A percentile compares a stretch with the other conserved stretches of the same genome.
Evolutionary conservation across 2,329 filamentous ascomycete genomes (phyloP).

Genomic region (Talaromyces piceae): DNA sequence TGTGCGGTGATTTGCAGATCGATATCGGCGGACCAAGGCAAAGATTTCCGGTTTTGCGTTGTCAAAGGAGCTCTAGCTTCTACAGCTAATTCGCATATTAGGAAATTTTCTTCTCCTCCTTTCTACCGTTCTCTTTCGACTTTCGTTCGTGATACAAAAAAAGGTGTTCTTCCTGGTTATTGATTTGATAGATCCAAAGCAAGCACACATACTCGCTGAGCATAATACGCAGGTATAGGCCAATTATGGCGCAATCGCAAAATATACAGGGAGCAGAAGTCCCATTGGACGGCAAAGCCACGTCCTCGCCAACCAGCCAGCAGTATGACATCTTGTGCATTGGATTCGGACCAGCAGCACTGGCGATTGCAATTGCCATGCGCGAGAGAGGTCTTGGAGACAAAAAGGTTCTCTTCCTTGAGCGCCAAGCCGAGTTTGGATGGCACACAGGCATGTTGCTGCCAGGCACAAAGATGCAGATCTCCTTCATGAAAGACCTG

Average conservation of each 20-base stretch:
- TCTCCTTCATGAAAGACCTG: conserved; percentile 12
- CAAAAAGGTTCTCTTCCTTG: conserved; percentile 8
- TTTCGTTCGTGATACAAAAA: too few species aligned
- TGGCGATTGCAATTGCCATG: conserved; percentile 11
- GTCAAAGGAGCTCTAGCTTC: too few species aligned
- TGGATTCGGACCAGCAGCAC: conserved; percentile 10
- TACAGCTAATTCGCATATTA: not conserved
- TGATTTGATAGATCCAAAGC: not conserved
- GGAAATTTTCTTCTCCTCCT: not conserved
- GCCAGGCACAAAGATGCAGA: conserved; percentile 11
- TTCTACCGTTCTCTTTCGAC: too few species aligned
- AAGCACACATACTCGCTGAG: not conserved
- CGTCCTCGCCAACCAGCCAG: not conserved
- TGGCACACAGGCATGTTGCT: conserved; percentile 12
- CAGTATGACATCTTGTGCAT: conserved; percentile 10
- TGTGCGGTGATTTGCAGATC: not conserved
- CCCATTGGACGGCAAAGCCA: conserved; percentile 3
- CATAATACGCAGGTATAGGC: too few species aligned
- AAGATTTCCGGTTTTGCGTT: not conserved
- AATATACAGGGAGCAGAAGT: not conserved
- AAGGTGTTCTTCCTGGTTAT: too few species aligned
- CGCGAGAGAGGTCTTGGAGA: conserved; percentile 2
- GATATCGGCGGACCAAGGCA: not conserved
- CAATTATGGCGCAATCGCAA: conserved; percentile 4
- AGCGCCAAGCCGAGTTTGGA: conserved; percentile 10